Evolutionary conservation across 352 stramenopile species (phyloP).

Genomic region (Phytophthora aleatoria): DNA sequence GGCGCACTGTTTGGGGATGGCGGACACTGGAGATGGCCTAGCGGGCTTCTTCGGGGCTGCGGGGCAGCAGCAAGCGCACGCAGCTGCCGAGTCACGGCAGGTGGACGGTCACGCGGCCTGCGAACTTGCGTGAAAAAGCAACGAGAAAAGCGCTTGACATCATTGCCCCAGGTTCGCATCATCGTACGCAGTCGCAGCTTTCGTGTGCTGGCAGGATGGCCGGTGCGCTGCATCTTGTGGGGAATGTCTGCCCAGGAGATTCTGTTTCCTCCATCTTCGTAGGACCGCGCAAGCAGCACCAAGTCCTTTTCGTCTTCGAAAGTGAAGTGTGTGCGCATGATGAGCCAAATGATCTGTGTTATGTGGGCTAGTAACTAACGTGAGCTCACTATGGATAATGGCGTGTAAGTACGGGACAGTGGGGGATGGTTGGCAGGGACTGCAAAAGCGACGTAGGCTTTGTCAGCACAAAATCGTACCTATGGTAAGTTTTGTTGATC

Average conservation of each 20-base stretch:
- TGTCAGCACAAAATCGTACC: background rate
- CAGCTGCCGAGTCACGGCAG: background rate
- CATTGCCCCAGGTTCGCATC: background rate
- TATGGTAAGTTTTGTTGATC: slow-evolving; percentile 1
- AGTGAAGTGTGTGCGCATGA: background rate
- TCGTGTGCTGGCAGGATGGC: background rate
- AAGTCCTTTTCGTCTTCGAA: slow-evolving; percentile 20
- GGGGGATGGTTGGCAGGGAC: no score
- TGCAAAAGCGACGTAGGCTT: background rate
- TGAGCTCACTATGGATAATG: background rate
- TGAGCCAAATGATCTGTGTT: background rate
- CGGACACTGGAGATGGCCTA: no score
- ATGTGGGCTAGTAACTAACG: background rate
- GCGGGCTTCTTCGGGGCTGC: no score
- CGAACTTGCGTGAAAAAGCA: slow-evolving; percentile 10
- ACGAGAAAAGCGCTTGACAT: background rate
- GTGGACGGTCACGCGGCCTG: background rate
- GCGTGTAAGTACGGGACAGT: background rate
- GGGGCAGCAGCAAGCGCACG: background rate
- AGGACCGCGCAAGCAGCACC: background rate
- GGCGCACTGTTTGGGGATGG: no score
- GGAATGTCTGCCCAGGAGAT: slow-evolving; percentile 4
- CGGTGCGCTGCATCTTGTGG: background rate
- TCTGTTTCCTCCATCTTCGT: background rate
- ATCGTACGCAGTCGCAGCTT: background rate